These are phyloP conservation scores for Proliferodiscus dingleyae DNA, from an alignment of 2,329 filamentous ascomycete species.

Conservation along the genomic window DNA sequence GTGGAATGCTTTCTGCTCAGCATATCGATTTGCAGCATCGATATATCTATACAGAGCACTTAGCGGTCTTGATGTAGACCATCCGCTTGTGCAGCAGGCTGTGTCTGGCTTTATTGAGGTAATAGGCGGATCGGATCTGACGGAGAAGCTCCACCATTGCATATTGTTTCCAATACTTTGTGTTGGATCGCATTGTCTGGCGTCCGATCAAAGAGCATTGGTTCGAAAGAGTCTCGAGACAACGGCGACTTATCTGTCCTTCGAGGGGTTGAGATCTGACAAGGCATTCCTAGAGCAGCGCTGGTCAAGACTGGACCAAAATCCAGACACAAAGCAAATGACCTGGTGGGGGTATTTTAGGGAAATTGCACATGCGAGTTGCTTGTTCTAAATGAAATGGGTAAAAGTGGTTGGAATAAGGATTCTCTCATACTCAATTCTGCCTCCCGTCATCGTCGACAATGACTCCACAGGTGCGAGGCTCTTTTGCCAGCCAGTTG, in stretches of 20 bases:
- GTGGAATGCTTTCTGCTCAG: slow-evolving; percentile 36
- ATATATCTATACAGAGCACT: slow-evolving; percentile 41
- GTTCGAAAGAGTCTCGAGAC: slow-evolving; percentile 22
- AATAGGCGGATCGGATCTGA: slow-evolving; percentile 33
- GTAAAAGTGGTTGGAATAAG: background rate
- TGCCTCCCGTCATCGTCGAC: background rate
- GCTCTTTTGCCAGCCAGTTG: too few species aligned
- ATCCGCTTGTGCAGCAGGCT: slow-evolving; percentile 38
- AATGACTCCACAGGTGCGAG: background rate
- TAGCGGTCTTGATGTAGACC: slow-evolving; percentile 35
- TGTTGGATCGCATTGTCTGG: slow-evolving; percentile 34
- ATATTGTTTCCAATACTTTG: slow-evolving; percentile 36
- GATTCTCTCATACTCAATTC: background rate
- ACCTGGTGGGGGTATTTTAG: slow-evolving; percentile 27
- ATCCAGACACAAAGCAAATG: slow-evolving; percentile 7
- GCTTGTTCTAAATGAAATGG: slow-evolving; percentile 20
- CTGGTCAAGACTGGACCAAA: slow-evolving; percentile 22
- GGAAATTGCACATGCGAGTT: slow-evolving; percentile 25
- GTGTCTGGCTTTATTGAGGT: slow-evolving; percentile 35
- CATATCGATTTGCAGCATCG: slow-evolving; percentile 31
- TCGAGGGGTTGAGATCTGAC: slow-evolving; percentile 24
- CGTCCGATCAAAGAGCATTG: slow-evolving; percentile 26
- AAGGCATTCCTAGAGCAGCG: slow-evolving; percentile 21
- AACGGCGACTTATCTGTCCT: slow-evolving; percentile 22
- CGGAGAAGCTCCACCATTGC: slow-evolving; percentile 37